Base-by-base conservation (phyloP, 2,329 filamentous ascomycete species). In the Cadophora sp. region DNA sequence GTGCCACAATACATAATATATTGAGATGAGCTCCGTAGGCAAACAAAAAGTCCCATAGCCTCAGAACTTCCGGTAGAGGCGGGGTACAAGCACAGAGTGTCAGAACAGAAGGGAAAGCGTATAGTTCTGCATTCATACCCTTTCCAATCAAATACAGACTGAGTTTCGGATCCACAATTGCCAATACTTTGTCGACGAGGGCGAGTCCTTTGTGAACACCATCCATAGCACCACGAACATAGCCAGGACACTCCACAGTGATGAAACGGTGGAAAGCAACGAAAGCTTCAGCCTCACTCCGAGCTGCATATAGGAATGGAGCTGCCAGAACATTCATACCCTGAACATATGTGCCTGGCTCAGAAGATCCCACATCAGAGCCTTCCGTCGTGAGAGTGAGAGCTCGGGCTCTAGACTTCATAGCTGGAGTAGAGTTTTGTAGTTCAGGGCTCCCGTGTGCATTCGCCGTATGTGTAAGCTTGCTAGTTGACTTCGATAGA, bases 311-410 rank as follows among this genome's bases (percentile, higher is more conserved):
- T 55, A 99, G 84, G 76, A 99, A 97, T 0, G 96, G 96, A 0
- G 96, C 96, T 11, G 94, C 95, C 18, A 99, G 87, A 48, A 99
- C 96, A 77, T 99, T 99, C 95, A 99, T 98, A 72, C 96, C 96
- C 80, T 99, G 96, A 2, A 99, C 95, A 75, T 99, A 99, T 48
- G 92, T 94, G 39, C 94, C 93, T 13, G 92, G 87, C 73, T 93
- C 90, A 39, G 82, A 81, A 2, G 81, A 83, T 66, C 85, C 85
- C 7, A 83, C 82, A 70, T 90, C 88, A 71, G 90, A 85, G 68
- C 88, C 84, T 75, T 90, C 88, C 0, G 86, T 89, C 1, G 87
- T 90, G 64, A 90, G 80, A 14, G 86, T 86, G 65, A 87, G 77
- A 39, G 86, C 85, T 43, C 85, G 83, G n/a, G 83, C 81, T 69